Evolutionary conservation across 257 asterid species (phyloP).

Genomic region (Paraleonurus japonicus): DNA sequence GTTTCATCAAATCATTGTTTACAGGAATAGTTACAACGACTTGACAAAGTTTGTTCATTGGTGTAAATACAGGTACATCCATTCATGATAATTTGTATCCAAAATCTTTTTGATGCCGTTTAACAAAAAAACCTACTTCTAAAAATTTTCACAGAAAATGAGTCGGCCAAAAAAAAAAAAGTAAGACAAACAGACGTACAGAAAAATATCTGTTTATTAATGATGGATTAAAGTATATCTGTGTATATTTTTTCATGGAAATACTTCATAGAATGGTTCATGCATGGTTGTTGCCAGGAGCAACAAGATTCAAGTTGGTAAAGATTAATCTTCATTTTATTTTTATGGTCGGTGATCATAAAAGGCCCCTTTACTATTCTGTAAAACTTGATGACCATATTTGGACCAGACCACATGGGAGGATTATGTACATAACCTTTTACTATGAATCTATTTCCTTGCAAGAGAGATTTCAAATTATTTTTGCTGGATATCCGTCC

Average conservation of each 20-base stretch:
- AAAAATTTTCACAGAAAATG: neutral
- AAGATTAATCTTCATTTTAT: neutral
- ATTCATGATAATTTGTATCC: neutral
- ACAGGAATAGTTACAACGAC: neutral
- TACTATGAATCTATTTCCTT: neutral
- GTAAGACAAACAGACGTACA: no score
- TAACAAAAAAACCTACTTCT: neutral
- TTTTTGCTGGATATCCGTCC: conserved; percentile 17
- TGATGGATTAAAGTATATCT: neutral
- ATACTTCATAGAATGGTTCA: neutral
- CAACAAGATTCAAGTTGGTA: neutral
- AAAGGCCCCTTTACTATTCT: neutral
- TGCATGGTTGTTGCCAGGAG: neutral
- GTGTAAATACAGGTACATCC: neutral
- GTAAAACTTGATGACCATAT: neutral
- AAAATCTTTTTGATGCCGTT: neutral
- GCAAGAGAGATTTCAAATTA: neutral
- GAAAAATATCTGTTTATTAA: neutral
- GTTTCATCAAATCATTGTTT: conserved; percentile 1
- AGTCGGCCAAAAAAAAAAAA: neutral
- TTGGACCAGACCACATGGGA: neutral
- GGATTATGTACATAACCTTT: neutral
- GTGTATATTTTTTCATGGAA: neutral
- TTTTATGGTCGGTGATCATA: neutral
- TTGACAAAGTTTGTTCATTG: neutral